These are phyloP conservation scores for Rhodofomes roseus DNA, from an alignment of 1,284 basidiomycete species.

Conservation along the genomic window DNA sequence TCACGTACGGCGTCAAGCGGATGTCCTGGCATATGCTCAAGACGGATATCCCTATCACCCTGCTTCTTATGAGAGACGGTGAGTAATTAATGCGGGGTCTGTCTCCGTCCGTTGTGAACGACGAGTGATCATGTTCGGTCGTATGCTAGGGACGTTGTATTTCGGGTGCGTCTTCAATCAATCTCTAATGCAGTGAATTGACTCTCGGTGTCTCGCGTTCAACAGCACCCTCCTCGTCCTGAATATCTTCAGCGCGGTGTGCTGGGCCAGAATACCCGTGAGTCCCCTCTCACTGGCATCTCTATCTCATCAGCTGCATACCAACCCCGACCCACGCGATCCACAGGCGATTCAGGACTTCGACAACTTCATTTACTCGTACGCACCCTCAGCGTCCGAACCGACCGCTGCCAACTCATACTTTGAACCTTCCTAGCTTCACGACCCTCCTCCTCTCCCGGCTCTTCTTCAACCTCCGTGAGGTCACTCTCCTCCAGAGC, in stretches of 20 bases:
- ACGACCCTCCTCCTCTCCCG: not conserved
- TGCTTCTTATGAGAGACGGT: not conserved
- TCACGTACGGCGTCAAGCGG: not conserved
- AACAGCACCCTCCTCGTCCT: not conserved
- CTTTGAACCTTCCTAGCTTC: not conserved
- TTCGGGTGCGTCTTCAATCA: not conserved
- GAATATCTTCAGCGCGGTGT: not conserved
- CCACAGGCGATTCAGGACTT: not conserved
- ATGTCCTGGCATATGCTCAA: not conserved
- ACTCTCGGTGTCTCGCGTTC: too few species aligned
- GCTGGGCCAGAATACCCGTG: not conserved
- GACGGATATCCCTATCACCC: not conserved
- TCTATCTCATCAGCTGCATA: not conserved
- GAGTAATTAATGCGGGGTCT: not conserved
- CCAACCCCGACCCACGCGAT: not conserved
- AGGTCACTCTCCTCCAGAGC: not conserved
- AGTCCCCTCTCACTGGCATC: not conserved
- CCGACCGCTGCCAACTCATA: too few species aligned
- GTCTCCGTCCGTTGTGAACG: not conserved
- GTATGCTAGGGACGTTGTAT: not conserved
- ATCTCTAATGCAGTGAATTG: not conserved
- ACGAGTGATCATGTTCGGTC: not conserved
- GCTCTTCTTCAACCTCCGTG: not conserved
- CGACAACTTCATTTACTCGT: not conserved
- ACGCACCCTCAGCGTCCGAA: not conserved